Base-by-base conservation (phyloP, 148 eudicot genomes). In the Amaranthus palmeri region DNA sequence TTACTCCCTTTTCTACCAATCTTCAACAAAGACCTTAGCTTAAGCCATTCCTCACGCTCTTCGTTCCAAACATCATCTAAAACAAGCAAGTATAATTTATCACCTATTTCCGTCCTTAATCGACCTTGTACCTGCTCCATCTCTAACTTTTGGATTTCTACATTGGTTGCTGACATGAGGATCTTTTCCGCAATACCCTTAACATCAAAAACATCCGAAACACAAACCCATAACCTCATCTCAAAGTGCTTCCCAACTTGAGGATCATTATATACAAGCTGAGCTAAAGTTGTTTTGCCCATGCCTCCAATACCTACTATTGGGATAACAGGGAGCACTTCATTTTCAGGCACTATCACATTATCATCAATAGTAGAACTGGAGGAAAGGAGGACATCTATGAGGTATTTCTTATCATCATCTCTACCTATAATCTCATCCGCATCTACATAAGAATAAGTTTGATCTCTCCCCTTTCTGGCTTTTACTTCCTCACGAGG, bases 271-370 rank as follows among this genome's bases (percentile, higher is more conserved):
- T 73, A 77, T 3, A 76, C 4, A 36, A 73, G 9, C 13, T 69
- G 70, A 53, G 77, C 83, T 53, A 80, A 51, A 3, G 79, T 54
- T 2, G 83, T 76, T 54, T 80, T 75, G 4, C 84, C 77, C 12
- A 55, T 4, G n/a, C 83, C 84, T 5, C 81, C 81, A 2, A 81
- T 49, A 8, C 84, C 81, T 3, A 77, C 72, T 36, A 81, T 69
- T 0, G 84, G n/a, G 7, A 70, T 54, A 51, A 81, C 68, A 56
- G 68, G 55, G 5, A 67, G 18, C 14, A 17, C 43, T 46, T 17
- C 18, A 47, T 50, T 18, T 14, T 54, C 60, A 4, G 10, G 4
- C 40, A 8, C 6, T 25, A 25, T 25, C 36, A 25, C 36, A 25
- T 25, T 2, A 25, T 62, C 25, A 14, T 3, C 6, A 5, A 14